Evolutionary conservation across 1,284 basidiomycete genomes (phyloP), one percentile per base, ranked within the genome.

Genomic region (Marasmius oreades): DNA sequence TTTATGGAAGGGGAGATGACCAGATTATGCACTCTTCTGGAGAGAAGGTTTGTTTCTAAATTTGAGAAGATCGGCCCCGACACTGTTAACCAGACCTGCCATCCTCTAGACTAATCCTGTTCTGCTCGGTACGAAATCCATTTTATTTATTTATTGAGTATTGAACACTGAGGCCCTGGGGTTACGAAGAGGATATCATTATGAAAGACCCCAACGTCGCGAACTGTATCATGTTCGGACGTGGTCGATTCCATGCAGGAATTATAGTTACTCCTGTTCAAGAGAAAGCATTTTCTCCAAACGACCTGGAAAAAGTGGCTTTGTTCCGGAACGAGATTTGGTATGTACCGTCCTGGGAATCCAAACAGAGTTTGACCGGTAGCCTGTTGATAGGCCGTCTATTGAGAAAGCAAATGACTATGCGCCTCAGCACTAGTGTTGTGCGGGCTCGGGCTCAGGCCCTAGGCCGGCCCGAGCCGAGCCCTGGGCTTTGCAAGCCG

Each of bases 21-120:
- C 73, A 76, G 61, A 70, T 77, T 50, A 74, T 75, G 66, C 68
- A 73, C 37, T 74, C 68, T 22, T 74, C 67, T 1, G 74, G 74
- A 4, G 74, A 77, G 59, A 77, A 77, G 67, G 71, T 71, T 34
- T 7, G 44, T 54, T 5, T 2, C 36, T n/a, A n/a, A n/a, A n/a
- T n/a, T n/a, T 37, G 5, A 2, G 5, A 37, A 37, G 36, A 37
- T n/a, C 12, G n/a, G n/a, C 2, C 36, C 2, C 36, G 5, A 3
- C 12, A 11, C 12, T 12, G 36, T n/a, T 37, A 37, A 37, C n/a
- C 23, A 7, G 11, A n/a, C n/a, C n/a, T n/a, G n/a, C 22, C 8
- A 48, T 26, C 11, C 1, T 11, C n/a, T 26, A 48, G 46, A 48
- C 46, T 18, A 48, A 48, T 48, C 46, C 46, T 28, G 46, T 48